Percentiles rank a stretch among this genome's conserved stretches.
Conservation (phyloP, 306 rosid species). For the Potentilla sterilis region DNA sequence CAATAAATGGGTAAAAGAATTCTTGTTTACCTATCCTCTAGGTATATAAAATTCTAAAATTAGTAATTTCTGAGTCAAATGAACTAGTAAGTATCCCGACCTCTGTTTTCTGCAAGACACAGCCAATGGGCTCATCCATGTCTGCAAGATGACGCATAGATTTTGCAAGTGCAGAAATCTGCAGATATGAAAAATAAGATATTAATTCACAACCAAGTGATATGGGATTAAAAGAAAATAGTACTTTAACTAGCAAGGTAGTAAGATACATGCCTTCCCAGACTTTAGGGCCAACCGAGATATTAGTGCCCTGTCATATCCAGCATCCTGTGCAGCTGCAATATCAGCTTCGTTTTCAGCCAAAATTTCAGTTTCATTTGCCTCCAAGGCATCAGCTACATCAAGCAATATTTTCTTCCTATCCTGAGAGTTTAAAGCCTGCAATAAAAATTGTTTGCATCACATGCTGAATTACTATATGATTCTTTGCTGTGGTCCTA, state of each 20-base stretch:
- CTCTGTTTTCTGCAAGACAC: conserved; percentile 67
- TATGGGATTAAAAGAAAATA: conserved; percentile 7
- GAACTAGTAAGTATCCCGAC: conserved; percentile 36
- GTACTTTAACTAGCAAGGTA: neutral
- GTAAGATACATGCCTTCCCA: conserved; percentile 57
- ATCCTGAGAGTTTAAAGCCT: conserved; percentile 56
- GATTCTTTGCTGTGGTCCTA: neutral
- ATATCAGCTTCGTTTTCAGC: conserved; percentile 67
- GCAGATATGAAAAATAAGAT: conserved; percentile 19
- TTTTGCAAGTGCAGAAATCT: conserved; percentile 67
- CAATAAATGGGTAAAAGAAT: neutral
- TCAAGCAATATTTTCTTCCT: conserved; percentile 68
- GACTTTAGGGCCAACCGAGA: conserved; percentile 76
- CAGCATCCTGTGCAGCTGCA: conserved; percentile 57
- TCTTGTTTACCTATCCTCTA: too few relatives aligned
- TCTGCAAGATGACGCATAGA: conserved; percentile 75
- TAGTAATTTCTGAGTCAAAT: neutral
- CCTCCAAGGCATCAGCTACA: conserved; percentile 70
- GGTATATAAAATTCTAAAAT: neutral
- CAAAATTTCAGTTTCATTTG: conserved; percentile 47
- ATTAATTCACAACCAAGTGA: neutral
- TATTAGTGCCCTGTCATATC: conserved; percentile 64
- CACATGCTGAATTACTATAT: neutral
- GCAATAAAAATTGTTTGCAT: conserved; percentile 16
- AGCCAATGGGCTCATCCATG: conserved; percentile 86